These are phyloP conservation scores for Jacaranda copaia DNA, from an alignment of 257 asterid species.

Conservation along the genomic window DNA sequence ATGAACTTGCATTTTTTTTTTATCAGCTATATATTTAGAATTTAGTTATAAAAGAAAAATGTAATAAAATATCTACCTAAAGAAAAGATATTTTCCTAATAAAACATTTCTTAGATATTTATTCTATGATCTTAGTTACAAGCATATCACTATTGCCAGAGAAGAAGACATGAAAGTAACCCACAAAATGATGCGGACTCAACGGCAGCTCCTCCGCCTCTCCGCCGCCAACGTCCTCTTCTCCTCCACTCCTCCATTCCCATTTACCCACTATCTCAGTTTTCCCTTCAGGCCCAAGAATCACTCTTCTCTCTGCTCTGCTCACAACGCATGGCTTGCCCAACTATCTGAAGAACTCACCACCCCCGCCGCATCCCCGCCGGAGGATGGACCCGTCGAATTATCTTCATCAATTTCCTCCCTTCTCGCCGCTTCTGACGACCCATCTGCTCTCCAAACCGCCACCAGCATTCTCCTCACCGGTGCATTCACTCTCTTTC, in stretches of 20 bases:
- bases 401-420: constrained; percentile 51
- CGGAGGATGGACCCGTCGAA: constrained; percentile 58
- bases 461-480: constrained; percentile 92
- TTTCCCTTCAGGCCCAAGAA: constrained; percentile 20
- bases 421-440: constrained; percentile 46
- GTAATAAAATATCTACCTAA: background rate
- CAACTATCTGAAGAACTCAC: constrained; percentile 40
- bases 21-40: background rate
- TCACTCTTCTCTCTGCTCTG: constrained; percentile 30
- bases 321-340: constrained; percentile 44
- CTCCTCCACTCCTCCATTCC: constrained; percentile 35
- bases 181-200: constrained; percentile 36
- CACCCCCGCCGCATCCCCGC: constrained; percentile 25
- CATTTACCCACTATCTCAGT: constrained; percentile 25
- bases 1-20: too few species aligned
- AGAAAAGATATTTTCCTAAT: constrained; percentile 1
- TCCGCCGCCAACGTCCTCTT: constrained; percentile 41
- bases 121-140: background rate
- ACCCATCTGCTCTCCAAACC: constrained; percentile 63
- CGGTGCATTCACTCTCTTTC: constrained; percentile 74
- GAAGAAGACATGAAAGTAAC: background rate
- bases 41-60: background rate
- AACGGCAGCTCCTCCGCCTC: constrained; percentile 43
- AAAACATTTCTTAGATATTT: background rate
- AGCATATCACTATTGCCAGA: background rate